A percentile compares a stretch with the other conserved stretches of the same genome.
phyloP scores from a whole-genome alignment of 2,329 filamentous ascomycete species.

The Orbilia javanica region DNA sequence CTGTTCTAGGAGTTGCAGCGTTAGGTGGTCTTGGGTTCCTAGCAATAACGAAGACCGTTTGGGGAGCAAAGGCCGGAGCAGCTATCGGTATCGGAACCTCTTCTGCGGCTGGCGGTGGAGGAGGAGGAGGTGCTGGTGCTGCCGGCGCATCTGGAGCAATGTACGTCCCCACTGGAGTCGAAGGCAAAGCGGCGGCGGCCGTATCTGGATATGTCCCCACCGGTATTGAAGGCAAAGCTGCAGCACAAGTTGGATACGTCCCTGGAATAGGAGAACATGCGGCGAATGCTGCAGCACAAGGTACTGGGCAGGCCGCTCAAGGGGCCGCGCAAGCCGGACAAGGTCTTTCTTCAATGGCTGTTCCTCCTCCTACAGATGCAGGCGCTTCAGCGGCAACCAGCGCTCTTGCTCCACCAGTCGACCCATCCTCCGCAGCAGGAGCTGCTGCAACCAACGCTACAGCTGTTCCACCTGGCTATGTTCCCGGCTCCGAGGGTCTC shows the following conservation, averaged over 20 bases:
- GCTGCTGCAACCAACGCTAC: slow-evolving; percentile 10
- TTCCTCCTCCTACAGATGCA: slow-evolving; percentile 36
- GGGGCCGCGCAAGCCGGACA: slow-evolving; percentile 46
- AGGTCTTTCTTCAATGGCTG: slow-evolving; percentile 35
- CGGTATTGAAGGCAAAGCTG: slow-evolving; percentile 29
- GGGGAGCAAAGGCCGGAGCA: slow-evolving; percentile 35
- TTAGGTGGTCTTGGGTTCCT: slow-evolving; percentile 41
- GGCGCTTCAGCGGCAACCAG: slow-evolving; percentile 27
- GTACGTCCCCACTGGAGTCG: slow-evolving; percentile 51
- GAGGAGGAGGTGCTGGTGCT: slow-evolving; percentile 38
- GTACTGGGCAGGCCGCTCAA: slow-evolving; percentile 34
- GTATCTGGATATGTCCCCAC: slow-evolving; percentile 38
- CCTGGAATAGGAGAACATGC: slow-evolving; percentile 31
- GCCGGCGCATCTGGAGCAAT: slow-evolving; percentile 45
- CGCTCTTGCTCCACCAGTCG: slow-evolving; percentile 24
- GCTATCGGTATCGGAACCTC: slow-evolving; percentile 31
- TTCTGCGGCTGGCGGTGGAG: slow-evolving; percentile 27
- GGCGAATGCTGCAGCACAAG: slow-evolving; percentile 1
- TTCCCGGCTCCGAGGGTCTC: slow-evolving; percentile 27
- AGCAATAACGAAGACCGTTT: slow-evolving; percentile 33
- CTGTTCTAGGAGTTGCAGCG: slow-evolving; percentile 26
- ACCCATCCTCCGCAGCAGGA: slow-evolving; percentile 18
- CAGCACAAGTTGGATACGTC: slow-evolving; percentile 5
- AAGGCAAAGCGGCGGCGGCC: slow-evolving; percentile 48
- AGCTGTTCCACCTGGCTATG: slow-evolving; percentile 14